phyloP scores from a whole-genome alignment of 75 land plant species.

The Pseudotsuga menziesii region DNA sequence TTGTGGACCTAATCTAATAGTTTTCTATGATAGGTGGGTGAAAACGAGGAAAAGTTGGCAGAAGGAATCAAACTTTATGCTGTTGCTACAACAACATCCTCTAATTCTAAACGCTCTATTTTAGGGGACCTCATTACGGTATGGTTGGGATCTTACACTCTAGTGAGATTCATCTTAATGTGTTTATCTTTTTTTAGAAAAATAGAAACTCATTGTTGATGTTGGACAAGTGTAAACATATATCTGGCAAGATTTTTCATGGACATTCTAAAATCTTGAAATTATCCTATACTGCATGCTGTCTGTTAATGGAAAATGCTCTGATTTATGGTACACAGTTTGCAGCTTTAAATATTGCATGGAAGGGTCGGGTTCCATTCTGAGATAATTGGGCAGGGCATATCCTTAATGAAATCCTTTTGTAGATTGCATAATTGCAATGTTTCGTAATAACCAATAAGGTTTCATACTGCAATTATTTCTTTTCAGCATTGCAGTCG shows the following conservation, averaged over 20 bases:
- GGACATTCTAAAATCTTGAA: background rate
- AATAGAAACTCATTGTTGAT: background rate
- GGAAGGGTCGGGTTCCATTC: background rate
- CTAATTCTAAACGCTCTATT: slow-evolving; percentile 50
- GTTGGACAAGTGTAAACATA: background rate
- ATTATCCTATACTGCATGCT: background rate
- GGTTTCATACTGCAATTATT: too few species aligned
- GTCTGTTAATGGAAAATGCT: background rate
- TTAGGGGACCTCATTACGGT: slow-evolving; percentile 75
- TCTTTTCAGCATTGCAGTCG: background rate
- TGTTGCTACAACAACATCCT: slow-evolving; percentile 42
- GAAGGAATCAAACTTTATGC: slow-evolving; percentile 92
- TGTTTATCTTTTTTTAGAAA: background rate
- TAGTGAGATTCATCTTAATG: background rate
- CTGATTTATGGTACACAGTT: background rate
- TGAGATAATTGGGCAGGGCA: background rate
- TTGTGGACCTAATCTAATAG: background rate
- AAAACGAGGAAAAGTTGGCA: slow-evolving; percentile 80
- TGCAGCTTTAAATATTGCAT: background rate
- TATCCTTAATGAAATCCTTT: background rate
- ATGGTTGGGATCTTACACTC: slow-evolving; percentile 5
- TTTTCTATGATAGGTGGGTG: slow-evolving; percentile 67
- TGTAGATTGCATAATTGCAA: too few species aligned
- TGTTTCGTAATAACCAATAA: too few species aligned
- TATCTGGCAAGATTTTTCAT: background rate